These are phyloP conservation scores for Chondrus crispus DNA, from an alignment of 23 red algal genomes.

Conservation along the genomic window DNA sequence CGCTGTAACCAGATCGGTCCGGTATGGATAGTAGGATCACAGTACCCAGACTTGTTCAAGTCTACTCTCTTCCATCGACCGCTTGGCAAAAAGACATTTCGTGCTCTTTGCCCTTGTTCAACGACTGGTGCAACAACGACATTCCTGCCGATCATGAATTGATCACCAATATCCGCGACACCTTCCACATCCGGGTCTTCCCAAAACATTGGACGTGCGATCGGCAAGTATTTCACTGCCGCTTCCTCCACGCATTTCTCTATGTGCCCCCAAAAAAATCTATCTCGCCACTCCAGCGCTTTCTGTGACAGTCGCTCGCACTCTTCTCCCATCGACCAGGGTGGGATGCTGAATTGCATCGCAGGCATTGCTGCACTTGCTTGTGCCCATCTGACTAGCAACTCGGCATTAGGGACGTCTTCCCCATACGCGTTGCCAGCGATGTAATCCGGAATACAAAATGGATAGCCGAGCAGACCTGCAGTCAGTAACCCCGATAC, in stretches of 20 bases:
- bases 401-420: slow-evolving; percentile 59
- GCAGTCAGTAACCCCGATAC: slow-evolving; percentile 72
- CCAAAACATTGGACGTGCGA: slow-evolving; percentile 91
- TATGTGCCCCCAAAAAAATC: slow-evolving; percentile 54
- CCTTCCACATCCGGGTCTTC: slow-evolving; percentile 8
- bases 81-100: slow-evolving; percentile 69
- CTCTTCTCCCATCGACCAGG: slow-evolving; percentile 67
- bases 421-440: slow-evolving; percentile 91
- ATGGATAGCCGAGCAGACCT: slow-evolving; percentile 78
- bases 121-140: slow-evolving; percentile 87
- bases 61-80: slow-evolving; percentile 68
- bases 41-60: not conserved
- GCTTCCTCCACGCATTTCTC: slow-evolving; percentile 7
- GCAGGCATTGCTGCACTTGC: slow-evolving; percentile 88
- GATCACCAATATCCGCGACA: slow-evolving; percentile 61
- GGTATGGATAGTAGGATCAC: not conserved
- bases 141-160: slow-evolving; percentile 77
- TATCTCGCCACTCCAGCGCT: slow-evolving; percentile 63
- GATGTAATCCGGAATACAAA: slow-evolving; percentile 91
- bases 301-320: slow-evolving; percentile 32
- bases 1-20: slow-evolving; percentile 29
- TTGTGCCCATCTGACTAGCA: slow-evolving; percentile 85
- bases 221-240: slow-evolving; percentile 47
- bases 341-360: slow-evolving; percentile 80
- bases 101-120: slow-evolving; percentile 18